Evolutionary conservation across 495 filamentous ascomycete genomes (phyloP), one percentile per base, ranked within the genome.

Genomic region (Evansstolkia leycettana): DNA sequence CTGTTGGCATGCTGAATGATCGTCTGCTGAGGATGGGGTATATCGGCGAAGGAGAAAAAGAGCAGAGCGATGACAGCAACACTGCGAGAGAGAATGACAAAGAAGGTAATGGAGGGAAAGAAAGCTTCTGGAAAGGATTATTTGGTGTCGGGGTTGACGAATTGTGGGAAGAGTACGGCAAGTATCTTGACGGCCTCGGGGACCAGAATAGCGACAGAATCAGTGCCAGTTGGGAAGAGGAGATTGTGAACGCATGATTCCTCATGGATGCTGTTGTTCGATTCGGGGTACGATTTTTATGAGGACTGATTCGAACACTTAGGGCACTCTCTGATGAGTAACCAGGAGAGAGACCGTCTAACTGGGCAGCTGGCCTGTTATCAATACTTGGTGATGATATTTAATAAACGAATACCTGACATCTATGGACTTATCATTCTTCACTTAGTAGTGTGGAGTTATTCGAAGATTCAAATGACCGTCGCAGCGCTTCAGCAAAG

Each of bases 1-100:
- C 75, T 1, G 70, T 94, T n/a, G 70, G 70, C 20, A 64, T 63
- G 49, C 45, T 94, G 17, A 94, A 94, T 60, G 81, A 80, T 47
- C 50, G 56, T 41, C 62, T 74, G 33, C 52, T 90, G 45, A 64
- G 75, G 27, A 62, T 59, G 28, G 63, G 63, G 14, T 67, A 62
- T 50, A 29, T 65, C 7, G 60, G 55, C 34, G 48, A 58, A 47
- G 42, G 17, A 1, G 27, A 49, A 13, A 24, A 45, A n/a, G 13
- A n/a, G 27, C 5, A n/a, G 11, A n/a, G 11, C 10, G 11, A 31
- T 47, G 50, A 0, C 26, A 35, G n/a, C n/a, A n/a, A n/a, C n/a
- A n/a, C n/a, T n/a, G n/a, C n/a, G n/a, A n/a, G n/a, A 28, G 49
- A 43, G 7, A 48, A 41, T 40, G 50, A 50, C 3, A 42, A 33